phyloP scores from a whole-genome alignment of 352 stramenopile genomes.

The Stephanocyclus meneghinianus region DNA sequence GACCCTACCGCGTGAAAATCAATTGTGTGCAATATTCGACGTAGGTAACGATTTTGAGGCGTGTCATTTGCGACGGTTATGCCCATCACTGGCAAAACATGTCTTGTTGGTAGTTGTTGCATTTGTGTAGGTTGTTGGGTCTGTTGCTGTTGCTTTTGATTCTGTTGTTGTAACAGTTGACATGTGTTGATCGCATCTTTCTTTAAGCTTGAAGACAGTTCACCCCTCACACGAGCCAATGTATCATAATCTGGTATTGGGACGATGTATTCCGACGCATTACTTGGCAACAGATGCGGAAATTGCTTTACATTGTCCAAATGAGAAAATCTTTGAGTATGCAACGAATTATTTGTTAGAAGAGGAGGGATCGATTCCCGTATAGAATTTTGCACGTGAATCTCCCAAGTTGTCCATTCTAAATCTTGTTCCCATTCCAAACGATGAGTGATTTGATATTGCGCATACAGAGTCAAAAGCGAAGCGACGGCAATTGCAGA shows the following conservation, averaged over 20 bases:
- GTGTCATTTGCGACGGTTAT: slow-evolving; percentile 44
- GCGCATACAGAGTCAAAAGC: neutral
- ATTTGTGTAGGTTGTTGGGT: neutral
- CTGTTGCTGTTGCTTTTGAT: neutral
- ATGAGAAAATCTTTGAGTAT: slow-evolving; percentile 15
- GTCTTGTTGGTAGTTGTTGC: neutral
- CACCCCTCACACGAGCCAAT: slow-evolving; percentile 22
- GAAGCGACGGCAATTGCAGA: neutral
- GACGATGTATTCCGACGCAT: slow-evolving; percentile 21
- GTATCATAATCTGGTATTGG: slow-evolving; percentile 41
- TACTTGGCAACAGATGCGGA: neutral
- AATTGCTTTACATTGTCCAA: slow-evolving; percentile 22
- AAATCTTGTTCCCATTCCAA: slow-evolving; percentile 11
- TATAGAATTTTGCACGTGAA: slow-evolving; percentile 18
- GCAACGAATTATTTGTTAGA: neutral
- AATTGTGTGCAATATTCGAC: slow-evolving; percentile 40
- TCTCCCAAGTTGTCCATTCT: slow-evolving; percentile 39
- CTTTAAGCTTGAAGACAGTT: slow-evolving; percentile 19
- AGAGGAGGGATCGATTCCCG: slow-evolving; percentile 21
- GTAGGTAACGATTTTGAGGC: slow-evolving; percentile 38
- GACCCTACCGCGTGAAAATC: slow-evolving; percentile 29
- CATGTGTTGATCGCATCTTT: slow-evolving; percentile 20
- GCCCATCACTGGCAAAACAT: slow-evolving; percentile 35
- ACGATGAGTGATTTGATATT: slow-evolving; percentile 1
- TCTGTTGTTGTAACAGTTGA: slow-evolving; percentile 9